Conservation (phyloP, 305 asterid species). For the Fraxinus ornus region DNA sequence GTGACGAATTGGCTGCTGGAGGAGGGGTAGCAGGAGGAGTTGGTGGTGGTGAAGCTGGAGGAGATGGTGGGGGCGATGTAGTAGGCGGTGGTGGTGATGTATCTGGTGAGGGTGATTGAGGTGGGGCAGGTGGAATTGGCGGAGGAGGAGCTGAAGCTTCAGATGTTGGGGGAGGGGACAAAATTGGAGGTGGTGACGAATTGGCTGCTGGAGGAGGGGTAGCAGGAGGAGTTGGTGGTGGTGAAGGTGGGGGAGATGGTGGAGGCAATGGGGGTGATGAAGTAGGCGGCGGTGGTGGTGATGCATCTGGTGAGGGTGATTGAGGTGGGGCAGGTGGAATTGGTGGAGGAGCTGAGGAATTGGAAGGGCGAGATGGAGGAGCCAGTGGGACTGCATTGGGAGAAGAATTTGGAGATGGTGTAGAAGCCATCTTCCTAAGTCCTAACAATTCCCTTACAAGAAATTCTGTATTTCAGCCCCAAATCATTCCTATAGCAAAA, state of each 20-base stretch:
- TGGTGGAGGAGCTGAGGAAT: conserved; percentile 32
- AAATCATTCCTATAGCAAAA: conserved; percentile 18
- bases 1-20: conserved; percentile 26
- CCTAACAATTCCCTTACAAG: background rate
- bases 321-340: conserved; percentile 27
- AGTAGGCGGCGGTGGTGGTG: conserved; percentile 36
- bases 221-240: conserved; percentile 28
- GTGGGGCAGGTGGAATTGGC: conserved; percentile 27
- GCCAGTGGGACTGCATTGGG: conserved; percentile 34
- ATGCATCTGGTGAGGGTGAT: conserved; percentile 33
- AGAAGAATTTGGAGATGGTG: conserved; percentile 46
- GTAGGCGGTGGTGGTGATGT: conserved; percentile 32
- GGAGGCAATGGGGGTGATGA: conserved; percentile 28
- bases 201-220: conserved; percentile 36
- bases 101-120: conserved; percentile 35
- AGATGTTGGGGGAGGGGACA: conserved; percentile 30
- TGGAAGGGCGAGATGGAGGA: conserved; percentile 30
- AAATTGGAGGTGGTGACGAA: conserved; percentile 32
- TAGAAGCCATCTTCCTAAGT: background rate
- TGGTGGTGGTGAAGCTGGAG: conserved; percentile 20
- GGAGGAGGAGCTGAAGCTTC: conserved; percentile 24
- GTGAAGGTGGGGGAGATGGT: conserved; percentile 4
- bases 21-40: conserved; percentile 29
- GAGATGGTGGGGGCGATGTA: conserved; percentile 24
- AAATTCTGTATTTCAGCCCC: background rate